A percentile compares a stretch with the other conserved stretches of the same genome.
Conservation (phyloP, 1,284 basidiomycete genomes). For the Hortiboletus rubellus region DNA sequence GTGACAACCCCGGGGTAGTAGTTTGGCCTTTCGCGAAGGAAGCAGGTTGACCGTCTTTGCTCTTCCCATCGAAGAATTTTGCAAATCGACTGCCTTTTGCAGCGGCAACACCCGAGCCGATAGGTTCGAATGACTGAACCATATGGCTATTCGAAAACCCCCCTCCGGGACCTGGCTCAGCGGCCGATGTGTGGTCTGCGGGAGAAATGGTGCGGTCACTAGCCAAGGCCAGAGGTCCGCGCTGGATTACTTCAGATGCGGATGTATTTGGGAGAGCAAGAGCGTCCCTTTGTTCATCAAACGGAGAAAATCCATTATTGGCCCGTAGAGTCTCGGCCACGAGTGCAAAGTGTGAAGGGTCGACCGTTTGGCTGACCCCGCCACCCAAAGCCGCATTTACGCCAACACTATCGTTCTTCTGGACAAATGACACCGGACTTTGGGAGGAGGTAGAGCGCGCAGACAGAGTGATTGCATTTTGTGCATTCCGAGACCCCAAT, state of each 20-base stretch:
- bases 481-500: conserved; percentile 52
- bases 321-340: conserved; percentile 29
- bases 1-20: conserved; percentile 42
- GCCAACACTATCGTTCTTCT: conserved; percentile 23
- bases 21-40: conserved; percentile 42
- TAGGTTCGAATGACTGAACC: conserved; percentile 34
- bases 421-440: conserved; percentile 21
- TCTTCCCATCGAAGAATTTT: conserved; percentile 78
- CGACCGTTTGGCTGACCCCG: conserved; percentile 18
- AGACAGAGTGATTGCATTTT: conserved; percentile 22
- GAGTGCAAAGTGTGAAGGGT: conserved; percentile 24
- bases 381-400: conserved; percentile 28
- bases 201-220: conserved; percentile 27
- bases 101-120: conserved; percentile 42
- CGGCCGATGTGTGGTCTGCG: conserved; percentile 23
- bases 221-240: conserved; percentile 24
- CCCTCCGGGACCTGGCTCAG: conserved; percentile 21
- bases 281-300: conserved; percentile 48
- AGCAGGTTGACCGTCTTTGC: conserved; percentile 44
- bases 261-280: conserved; percentile 24
- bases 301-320: conserved; percentile 53
- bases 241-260: conserved; percentile 38
- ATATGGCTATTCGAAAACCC: conserved; percentile 22
- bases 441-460: conserved; percentile 22
- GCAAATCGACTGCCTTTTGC: conserved; percentile 77